A percentile compares a stretch with the other conserved stretches of the same genome.
Conservation (phyloP, 1,139 yeast genomes). For the Yamadazyma siamensis region DNA sequence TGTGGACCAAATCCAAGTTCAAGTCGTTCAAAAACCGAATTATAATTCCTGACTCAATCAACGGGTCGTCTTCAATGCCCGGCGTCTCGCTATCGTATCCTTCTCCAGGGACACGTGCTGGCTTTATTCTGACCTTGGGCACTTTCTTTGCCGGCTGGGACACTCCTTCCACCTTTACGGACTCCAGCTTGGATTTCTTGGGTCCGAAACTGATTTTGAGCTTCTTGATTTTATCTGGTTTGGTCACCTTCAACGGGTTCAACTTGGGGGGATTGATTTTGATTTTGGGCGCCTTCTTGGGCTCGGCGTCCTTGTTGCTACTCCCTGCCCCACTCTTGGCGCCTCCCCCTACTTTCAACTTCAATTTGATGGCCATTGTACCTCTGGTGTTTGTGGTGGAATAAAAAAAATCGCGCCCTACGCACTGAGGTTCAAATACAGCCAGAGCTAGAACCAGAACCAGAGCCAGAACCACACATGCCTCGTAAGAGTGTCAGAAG, state of each 20-base stretch:
- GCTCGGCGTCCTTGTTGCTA: background rate
- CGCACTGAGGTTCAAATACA: no score
- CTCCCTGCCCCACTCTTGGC: conserved; percentile 7
- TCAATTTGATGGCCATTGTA: conserved; percentile 17
- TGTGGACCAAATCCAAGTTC: conserved; percentile 72
- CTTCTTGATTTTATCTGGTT: conserved; percentile 19
- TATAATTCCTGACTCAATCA: conserved; percentile 81
- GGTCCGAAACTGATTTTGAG: conserved; percentile 19
- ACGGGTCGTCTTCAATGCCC: conserved; percentile 91
- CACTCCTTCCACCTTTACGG: conserved; percentile 10
- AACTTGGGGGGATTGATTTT: conserved; percentile 20
- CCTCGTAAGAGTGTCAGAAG: conserved; percentile 4
- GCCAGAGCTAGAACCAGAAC: no score
- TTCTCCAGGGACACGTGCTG: conserved; percentile 84
- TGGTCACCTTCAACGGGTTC: conserved; percentile 21
- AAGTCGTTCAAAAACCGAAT: conserved; percentile 78
- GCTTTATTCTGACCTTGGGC: conserved; percentile 75
- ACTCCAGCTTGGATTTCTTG: conserved; percentile 11
- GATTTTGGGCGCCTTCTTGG: conserved; percentile 5
- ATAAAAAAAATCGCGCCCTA: background rate
- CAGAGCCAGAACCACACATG: no score
- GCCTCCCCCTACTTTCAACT: conserved; percentile 21
- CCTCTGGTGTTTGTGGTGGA: no score
- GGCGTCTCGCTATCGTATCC: conserved; percentile 98
- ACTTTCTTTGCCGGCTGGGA: conserved; percentile 22